A percentile compares a stretch with the other conserved stretches of the same genome.
Evolutionary conservation across 441 rosid species (phyloP).

Genomic region (Isatis lusitanica): DNA sequence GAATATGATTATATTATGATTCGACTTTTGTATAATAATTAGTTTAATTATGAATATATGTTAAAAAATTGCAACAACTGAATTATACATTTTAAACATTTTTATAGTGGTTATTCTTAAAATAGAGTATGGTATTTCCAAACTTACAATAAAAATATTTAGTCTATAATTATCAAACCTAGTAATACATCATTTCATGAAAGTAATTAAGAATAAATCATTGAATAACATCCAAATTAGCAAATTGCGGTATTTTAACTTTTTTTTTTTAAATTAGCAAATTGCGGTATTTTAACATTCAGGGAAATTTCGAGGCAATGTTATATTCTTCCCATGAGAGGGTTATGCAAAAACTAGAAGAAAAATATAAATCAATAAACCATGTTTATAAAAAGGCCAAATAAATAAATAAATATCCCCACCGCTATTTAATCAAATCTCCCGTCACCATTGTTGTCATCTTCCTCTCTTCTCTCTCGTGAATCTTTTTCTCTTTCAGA

Average conservation of each 20-base stretch:
- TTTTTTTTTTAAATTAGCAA: background rate
- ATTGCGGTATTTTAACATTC: background rate
- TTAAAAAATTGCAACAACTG: too few species aligned
- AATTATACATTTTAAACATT: too few species aligned
- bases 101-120: too few species aligned
- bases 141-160: background rate
- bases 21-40: too few species aligned
- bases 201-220: background rate
- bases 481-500: constrained; percentile 10
- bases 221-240: background rate
- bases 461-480: constrained; percentile 28
- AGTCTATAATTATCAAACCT: background rate
- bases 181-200: background rate
- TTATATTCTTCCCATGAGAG: background rate
- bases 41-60: too few species aligned
- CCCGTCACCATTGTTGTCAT: constrained; percentile 37
- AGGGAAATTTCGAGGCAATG: background rate
- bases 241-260: background rate
- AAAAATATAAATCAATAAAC: background rate
- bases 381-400: background rate
- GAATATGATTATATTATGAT: too few species aligned
- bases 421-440: constrained; percentile 21
- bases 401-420: background rate
- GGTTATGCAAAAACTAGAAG: background rate
- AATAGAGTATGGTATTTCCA: background rate